phyloP scores from a whole-genome alignment of 306 rosid species.

The Abrus precatorius region DNA sequence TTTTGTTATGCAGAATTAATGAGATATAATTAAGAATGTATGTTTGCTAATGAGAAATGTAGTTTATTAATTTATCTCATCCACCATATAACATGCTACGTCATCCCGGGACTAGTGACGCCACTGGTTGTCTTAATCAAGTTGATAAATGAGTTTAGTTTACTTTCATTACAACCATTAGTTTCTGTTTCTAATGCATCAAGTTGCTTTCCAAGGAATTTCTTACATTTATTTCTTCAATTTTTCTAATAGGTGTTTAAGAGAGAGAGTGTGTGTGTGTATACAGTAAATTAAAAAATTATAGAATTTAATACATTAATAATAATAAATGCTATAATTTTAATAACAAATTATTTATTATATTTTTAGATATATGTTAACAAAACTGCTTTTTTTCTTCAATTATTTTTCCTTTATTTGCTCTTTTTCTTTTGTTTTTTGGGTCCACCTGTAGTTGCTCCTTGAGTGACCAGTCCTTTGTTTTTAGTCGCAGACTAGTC shows the following conservation, averaged over 20 bases:
- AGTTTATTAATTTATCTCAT: background rate
- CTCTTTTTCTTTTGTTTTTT: background rate
- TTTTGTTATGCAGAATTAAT: background rate
- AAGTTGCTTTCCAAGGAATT: no score
- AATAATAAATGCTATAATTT: no score
- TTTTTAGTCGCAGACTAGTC: background rate
- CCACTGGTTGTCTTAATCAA: background rate
- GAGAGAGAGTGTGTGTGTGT: no score
- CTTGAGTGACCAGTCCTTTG: background rate
- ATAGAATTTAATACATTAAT: no score
- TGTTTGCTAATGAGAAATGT: background rate
- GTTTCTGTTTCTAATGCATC: background rate
- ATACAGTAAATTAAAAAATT: no score
- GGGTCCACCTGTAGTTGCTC: background rate
- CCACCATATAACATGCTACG: background rate
- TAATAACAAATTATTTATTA: no score
- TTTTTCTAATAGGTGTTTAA: no score
- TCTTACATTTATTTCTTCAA: no score
- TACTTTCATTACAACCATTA: background rate
- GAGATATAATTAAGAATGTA: conserved; percentile 1
- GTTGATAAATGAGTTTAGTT: background rate
- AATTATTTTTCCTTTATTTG: conserved; percentile 6
- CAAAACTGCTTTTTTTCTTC: background rate
- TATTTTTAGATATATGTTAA: no score
- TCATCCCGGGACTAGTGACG: background rate